These are phyloP conservation scores for Gracilariopsis chorda DNA, from an alignment of 23 red algal species.

Conservation along the genomic window DNA sequence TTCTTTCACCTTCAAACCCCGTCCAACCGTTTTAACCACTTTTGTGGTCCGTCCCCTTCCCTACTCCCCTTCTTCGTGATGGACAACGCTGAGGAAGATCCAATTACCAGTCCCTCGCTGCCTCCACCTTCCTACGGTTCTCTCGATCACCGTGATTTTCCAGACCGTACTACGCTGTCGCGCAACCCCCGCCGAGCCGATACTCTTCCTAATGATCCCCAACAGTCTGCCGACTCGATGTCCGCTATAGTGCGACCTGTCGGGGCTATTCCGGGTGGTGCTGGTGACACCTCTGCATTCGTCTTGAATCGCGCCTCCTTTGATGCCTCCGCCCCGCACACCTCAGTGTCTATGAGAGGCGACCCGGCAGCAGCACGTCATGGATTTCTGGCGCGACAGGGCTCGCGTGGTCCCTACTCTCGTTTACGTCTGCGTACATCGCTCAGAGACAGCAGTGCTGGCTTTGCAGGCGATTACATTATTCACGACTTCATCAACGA, in stretches of 20 bases:
- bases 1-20: too few relatives aligned
- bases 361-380: neutral
- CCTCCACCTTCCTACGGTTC: neutral
- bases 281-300: slow-evolving; percentile 7
- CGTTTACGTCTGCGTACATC: slow-evolving; percentile 36
- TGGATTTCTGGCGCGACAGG: neutral
- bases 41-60: neutral
- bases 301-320: neutral
- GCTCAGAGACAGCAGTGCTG: slow-evolving; percentile 8
- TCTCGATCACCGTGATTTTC: neutral
- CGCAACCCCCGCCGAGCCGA: neutral
- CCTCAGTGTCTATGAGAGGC: neutral
- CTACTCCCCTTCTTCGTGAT: neutral
- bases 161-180: neutral
- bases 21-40: neutral
- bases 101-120: neutral
- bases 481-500: slow-evolving; percentile 80
- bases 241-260: slow-evolving; percentile 3
- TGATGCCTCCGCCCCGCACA: neutral
- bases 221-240: neutral
- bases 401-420: slow-evolving; percentile 42
- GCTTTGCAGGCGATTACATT: slow-evolving; percentile 52
- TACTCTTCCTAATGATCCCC: neutral
- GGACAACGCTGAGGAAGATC: neutral
- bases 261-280: neutral